phyloP scores from a whole-genome alignment of 106 monocot genomes.

The Dendrobium officinale region DNA sequence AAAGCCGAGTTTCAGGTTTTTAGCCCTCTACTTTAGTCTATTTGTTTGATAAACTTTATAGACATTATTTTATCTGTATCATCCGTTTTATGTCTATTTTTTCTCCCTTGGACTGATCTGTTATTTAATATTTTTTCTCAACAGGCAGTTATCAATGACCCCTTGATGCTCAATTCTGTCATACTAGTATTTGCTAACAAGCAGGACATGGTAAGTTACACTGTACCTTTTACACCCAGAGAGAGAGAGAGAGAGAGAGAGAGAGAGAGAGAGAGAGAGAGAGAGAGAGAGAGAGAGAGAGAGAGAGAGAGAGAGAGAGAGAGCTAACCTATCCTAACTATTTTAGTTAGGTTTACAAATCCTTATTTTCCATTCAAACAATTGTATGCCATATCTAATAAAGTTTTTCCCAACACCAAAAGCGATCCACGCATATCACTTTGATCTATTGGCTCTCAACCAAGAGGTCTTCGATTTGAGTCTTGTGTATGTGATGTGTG shows the following conservation, averaged over 20 bases:
- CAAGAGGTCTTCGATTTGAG: too few relatives aligned
- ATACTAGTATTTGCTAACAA: conserved; percentile 95
- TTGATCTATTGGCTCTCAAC: too few relatives aligned
- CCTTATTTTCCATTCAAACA: neutral
- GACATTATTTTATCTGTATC: neutral
- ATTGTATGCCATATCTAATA: neutral
- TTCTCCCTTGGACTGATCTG: neutral
- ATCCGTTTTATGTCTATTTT: neutral
- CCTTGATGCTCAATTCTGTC: conserved; percentile 93
- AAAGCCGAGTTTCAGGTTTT: conserved; percentile 94
- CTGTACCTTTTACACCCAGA: neutral
- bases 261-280: neutral
- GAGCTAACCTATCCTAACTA: neutral
- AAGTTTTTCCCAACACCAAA: neutral
- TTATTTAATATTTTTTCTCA: conserved; percentile 24
- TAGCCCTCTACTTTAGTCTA: neutral
- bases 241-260: neutral
- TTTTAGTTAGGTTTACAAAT: too few relatives aligned
- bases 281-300: neutral
- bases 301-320: neutral
- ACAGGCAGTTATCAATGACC: conserved; percentile 84
- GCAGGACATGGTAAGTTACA: conserved; percentile 86
- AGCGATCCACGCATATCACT: too few relatives aligned
- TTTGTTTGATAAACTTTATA: neutral
- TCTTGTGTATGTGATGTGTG: too few relatives aligned